Base-by-base conservation (phyloP, 495 filamentous ascomycete genomes). In the Talaromyces stipitatus region DNA sequence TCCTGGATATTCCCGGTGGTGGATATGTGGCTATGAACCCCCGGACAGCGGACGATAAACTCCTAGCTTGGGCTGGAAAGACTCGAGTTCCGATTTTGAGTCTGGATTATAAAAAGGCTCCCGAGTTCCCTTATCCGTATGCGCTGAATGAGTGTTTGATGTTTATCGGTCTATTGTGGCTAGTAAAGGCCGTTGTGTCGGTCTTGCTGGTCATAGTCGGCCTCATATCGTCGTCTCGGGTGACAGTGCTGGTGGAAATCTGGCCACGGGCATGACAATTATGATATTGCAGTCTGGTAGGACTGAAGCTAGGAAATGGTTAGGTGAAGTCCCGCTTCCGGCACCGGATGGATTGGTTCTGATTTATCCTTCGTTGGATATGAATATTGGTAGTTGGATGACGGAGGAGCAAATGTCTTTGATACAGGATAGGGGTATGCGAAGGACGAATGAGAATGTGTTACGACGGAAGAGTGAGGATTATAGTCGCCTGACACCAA, bases 321-420 rank as follows among this genome's bases (percentile, higher is more conserved):
- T 79, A 28, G 80, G 82, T 1, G 81, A 87, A 54, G 70, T 74
- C 23, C 66, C 68, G 28, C 77, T 98, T 2, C 90, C 94, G 2
- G 66, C 83, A 3, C 94, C 94, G 0, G 87, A 85, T 60, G 95
- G 91, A 0, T 63, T 97, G 10, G 77, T 97, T 1, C 76, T 97
- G 36, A 84, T 95, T 26, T 98, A 98, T 65, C 94, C 94, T 1
- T 83, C 83, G 0, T 75, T 98, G 56, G 95, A 96, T 63, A 87
- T 97, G 84, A 96, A 91, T 66, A 96, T 97, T 51, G 88, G 89
- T n/a, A 97, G 90, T 62, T 98, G 94, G 94, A 97, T 98, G 91
- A 90, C 87, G 0, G 95, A 98, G 62, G 94, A 97, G 67, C 92
- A 97, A 66, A 94, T 97, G 90, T 79, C 89, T 0, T 72, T 97